A percentile compares a stretch with the other conserved stretches of the same genome.
phyloP scores from a whole-genome alignment of 305 asterid genomes.

The Fraxinus angustifolia region DNA sequence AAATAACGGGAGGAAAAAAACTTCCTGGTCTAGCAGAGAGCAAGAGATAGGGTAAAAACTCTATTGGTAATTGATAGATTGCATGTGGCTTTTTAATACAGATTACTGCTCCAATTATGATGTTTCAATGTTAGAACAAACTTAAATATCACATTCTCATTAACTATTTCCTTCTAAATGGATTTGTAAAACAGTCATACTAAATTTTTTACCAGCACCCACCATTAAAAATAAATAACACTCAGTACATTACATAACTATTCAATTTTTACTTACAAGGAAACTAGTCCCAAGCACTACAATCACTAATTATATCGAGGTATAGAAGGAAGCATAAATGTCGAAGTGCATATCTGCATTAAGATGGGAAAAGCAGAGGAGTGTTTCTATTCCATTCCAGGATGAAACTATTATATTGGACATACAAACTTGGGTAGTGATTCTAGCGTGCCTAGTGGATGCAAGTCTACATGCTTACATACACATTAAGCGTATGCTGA shows the following conservation, averaged over 20 bases:
- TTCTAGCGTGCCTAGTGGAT: neutral
- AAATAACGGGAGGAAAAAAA: neutral
- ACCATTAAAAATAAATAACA: neutral
- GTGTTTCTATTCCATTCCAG: neutral
- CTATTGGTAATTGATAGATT: neutral
- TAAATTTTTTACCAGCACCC: neutral
- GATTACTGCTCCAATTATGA: neutral
- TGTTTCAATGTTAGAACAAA: neutral
- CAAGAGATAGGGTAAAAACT: neutral
- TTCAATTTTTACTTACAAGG: neutral
- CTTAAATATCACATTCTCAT: neutral
- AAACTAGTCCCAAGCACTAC: neutral
- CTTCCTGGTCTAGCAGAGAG: neutral
- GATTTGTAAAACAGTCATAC: neutral
- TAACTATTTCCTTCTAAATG: neutral
- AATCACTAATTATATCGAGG: neutral
- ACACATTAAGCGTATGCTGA: neutral
- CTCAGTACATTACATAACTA: neutral
- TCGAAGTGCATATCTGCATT: neutral
- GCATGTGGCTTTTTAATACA: neutral
- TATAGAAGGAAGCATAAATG: neutral
- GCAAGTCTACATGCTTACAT: neutral
- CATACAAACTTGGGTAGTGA: neutral
- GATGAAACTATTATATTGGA: neutral
- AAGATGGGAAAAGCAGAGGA: neutral